Percentiles rank a stretch among this genome's conserved stretches.
Conservation (phyloP, 139 green algal species). For the Closterium sp. region DNA sequence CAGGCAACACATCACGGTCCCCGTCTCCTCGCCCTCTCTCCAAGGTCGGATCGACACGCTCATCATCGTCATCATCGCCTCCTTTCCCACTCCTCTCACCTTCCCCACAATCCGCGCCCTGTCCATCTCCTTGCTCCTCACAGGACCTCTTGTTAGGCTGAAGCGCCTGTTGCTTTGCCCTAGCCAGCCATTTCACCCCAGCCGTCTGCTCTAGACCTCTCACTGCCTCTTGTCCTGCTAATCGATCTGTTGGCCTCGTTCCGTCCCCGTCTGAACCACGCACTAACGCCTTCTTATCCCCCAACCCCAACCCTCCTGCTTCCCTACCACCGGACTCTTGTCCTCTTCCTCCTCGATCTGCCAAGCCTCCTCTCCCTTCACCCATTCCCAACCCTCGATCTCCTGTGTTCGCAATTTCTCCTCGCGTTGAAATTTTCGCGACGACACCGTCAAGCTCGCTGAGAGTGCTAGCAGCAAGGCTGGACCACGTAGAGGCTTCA, state of each 20-base stretch:
- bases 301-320: neutral
- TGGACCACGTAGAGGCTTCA: neutral
- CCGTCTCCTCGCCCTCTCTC: neutral
- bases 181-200: neutral
- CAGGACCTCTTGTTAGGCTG: no score
- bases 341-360: neutral
- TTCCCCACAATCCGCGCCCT: neutral
- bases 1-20: neutral
- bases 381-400: no score
- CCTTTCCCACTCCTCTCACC: neutral
- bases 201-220: neutral
- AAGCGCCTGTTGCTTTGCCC: neutral
- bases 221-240: neutral
- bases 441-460: neutral
- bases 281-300: neutral
- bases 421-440: neutral
- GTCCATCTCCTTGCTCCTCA: neutral
- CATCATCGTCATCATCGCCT: neutral
- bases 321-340: neutral
- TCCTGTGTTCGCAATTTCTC: neutral
- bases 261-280: neutral
- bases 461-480: neutral
- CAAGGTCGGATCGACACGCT: neutral
- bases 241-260: neutral
- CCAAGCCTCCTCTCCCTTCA: no score